Evolutionary conservation across 192 early-diverging fungal genomes (phyloP), one percentile per base, ranked within the genome.

Genomic region (Geosiphon pyriformis): DNA sequence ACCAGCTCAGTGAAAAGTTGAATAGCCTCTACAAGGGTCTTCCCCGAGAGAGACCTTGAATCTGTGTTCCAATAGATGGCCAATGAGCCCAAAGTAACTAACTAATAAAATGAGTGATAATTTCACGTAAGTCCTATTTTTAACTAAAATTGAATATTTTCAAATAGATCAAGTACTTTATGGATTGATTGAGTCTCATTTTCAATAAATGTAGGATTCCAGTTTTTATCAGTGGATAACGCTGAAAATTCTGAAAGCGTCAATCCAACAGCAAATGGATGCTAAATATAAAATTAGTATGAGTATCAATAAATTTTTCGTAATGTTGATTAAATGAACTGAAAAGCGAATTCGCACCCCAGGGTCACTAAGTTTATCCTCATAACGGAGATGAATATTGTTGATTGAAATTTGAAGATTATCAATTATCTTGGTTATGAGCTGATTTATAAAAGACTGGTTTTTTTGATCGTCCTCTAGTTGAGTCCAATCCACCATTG

Each of bases 351-450:
- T 61, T 29, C 31, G 20, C 46, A 78, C 76, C 48, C 80, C 80
- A 17, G 88, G 87, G 69, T 87, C 88, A 57, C 87, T 91, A 57
- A 85, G 67, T 23, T 80, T 76, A 79, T 99, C 96, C 69, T 97
- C 96, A 74, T 95, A 99, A 27, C 95, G 80, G 57, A 99, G 79
- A 70, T 99, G 96, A 42, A 98, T 98, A 73, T 96, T 93, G 52
- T 89, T 87, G 68, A 99, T 94, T 8, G 90, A 87, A 6, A 99
- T 84, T 62, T 99, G 95, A 47, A 99, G 71, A 70, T 99, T 99
- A 70, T 99, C 95, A 3, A 99, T 83, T 31, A 99, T 92, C 73
- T 95, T 96, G 12, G 93, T 89, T 26, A 91, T 80, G 31, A 99
- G 80, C 76, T 93, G 92, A 55, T 90, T 87, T 27, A 94, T 71